A percentile compares a stretch with the other conserved stretches of the same genome.
Evolutionary conservation across 2,329 filamentous ascomycete genomes (phyloP).

Genomic region (Pseudogymnoascus sp.): DNA sequence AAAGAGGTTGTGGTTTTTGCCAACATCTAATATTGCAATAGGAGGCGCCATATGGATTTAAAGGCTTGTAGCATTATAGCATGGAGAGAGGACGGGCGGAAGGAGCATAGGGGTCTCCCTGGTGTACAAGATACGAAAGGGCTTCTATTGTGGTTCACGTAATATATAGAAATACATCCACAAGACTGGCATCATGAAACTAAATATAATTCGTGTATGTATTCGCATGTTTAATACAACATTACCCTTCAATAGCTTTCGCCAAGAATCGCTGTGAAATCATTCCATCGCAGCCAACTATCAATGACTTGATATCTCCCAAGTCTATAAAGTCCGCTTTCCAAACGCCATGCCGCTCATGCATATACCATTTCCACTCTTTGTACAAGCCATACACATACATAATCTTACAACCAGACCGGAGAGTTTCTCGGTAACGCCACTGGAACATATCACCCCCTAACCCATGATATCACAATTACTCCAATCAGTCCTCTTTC

Average conservation of each 20-base stretch:
- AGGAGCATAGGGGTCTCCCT: not conserved
- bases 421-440: not conserved
- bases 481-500: slow-evolving; percentile 36
- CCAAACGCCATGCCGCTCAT: slow-evolving; percentile 7
- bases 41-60: not conserved
- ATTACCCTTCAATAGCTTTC: not conserved
- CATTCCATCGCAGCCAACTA: slow-evolving; percentile 1
- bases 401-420: slow-evolving; percentile 3
- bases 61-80: slow-evolving; percentile 4
- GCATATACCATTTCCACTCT: slow-evolving; percentile 4
- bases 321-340: slow-evolving; percentile 1
- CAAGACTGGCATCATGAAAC: not conserved
- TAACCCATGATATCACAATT: not conserved
- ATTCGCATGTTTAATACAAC: not conserved
- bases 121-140: not conserved
- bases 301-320: not conserved
- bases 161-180: not conserved
- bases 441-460: not conserved
- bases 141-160: not conserved
- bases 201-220: slow-evolving; percentile 2
- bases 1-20: not conserved
- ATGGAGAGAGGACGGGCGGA: not conserved
- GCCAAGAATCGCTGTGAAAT: slow-evolving; percentile 2
- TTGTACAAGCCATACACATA: slow-evolving; percentile 7
- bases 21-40: not conserved